Evolutionary conservation across 202 grass and related monocot genomes (phyloP), one percentile per base, ranked within the genome.

Genomic region (Hordeum pubiflorum): DNA sequence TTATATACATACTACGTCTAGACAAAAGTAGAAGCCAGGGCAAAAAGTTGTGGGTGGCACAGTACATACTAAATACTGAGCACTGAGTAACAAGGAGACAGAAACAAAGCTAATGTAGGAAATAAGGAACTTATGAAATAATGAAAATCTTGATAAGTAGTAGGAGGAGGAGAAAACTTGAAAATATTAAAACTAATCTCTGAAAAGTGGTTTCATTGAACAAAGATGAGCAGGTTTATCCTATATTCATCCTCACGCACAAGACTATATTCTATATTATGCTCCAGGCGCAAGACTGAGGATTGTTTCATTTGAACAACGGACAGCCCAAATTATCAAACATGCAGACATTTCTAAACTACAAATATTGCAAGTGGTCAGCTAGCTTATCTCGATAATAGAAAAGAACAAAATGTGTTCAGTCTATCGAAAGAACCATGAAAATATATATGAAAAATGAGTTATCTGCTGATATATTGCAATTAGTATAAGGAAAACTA

Each of bases 301-400:
- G 32, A 87, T 72, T 43, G 55, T 63, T 82, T 77, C 23, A 72
- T 72, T 72, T 78, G 12, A 58, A 43, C 36, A 21, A 82, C 63
- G 18, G 4, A 81, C 52, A 81, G 18, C 22, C 32, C 17, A 37
- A 38, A 50, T 58, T 39, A 82, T 72, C 71, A 36, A 73, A 78
- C 18, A 66, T 61, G 31, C 18, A 88, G 39, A 54, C 18, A 75
- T 61, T 34, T 84, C 5, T 55, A 17, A 79, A 69, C 12, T 61
- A 84, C 18, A 66, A 66, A 78, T 40, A 26, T 63, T 59, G 74
- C 80, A 87, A 37, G 37, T 11, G 55, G 15, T 50, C 26, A 37
- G 54, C 12, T 64, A 78, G 57, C 43, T 44, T 36, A 66, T 22
- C 46, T 63, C 9, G 33, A 79, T 79, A 83, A 75, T 52, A 84